phyloP scores from a whole-genome alignment of 495 filamentous ascomycete genomes.

The Daldinia vernicosa region DNA sequence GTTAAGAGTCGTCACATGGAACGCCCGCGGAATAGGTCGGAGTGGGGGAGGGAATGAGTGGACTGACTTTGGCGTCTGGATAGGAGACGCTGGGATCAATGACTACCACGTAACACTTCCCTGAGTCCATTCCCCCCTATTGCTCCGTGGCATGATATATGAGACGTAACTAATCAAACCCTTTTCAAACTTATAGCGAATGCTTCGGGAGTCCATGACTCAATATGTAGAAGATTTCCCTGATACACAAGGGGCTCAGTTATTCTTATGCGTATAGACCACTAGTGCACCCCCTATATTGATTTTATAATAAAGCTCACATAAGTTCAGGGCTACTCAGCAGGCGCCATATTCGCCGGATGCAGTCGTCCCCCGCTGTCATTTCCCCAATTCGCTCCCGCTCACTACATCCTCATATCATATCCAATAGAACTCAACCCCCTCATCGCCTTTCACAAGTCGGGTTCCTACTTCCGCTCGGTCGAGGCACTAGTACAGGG shows the following conservation, averaged over 20 bases:
- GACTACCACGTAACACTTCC: constrained; percentile 34
- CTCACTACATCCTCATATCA: constrained; percentile 37
- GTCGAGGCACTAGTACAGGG: constrained; percentile 36
- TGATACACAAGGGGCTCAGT: not conserved
- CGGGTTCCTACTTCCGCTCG: constrained; percentile 33
- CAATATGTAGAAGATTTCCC: constrained; percentile 31
- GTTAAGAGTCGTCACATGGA: constrained; percentile 76
- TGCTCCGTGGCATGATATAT: not conserved
- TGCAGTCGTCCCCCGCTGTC: constrained; percentile 28
- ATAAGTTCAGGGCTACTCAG: constrained; percentile 33
- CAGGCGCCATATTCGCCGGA: constrained; percentile 36
- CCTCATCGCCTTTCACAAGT: constrained; percentile 28
- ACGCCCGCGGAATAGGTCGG: constrained; percentile 73
- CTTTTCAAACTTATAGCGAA: constrained; percentile 19
- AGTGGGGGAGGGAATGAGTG: constrained; percentile 75
- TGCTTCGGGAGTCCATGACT: constrained; percentile 37
- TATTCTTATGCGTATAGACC: constrained; percentile 40
- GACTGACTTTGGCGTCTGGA: constrained; percentile 58
- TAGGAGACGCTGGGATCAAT: constrained; percentile 26
- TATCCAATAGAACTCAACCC: constrained; percentile 38
- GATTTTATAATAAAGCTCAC: not conserved
- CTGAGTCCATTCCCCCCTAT: not conserved
- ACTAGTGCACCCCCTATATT: not conserved
- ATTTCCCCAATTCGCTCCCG: constrained; percentile 24
- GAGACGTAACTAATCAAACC: not conserved